A percentile compares a stretch with the other conserved stretches of the same genome.
Evolutionary conservation across 2,329 filamentous ascomycete genomes (phyloP).

Genomic region (Graphilbum sp.): DNA sequence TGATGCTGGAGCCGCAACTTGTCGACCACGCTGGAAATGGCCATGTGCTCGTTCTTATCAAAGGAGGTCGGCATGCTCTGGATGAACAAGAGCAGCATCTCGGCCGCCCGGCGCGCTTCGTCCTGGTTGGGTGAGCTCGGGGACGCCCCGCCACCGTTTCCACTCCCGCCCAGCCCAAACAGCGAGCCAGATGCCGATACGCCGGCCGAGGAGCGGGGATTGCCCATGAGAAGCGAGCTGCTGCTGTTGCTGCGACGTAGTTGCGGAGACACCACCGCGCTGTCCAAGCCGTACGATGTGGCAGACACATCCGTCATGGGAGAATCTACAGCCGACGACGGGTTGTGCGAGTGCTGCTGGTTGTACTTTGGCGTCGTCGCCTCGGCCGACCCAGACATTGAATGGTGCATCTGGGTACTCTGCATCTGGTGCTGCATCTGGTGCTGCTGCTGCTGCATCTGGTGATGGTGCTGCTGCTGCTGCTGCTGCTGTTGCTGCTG

Average conservation of each 20-base stretch:
- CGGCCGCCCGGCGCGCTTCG: constrained; percentile 67
- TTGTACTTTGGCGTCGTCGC: constrained; percentile 3
- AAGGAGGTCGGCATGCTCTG: constrained; percentile 49
- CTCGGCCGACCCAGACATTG: not conserved
- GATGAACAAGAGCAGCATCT: constrained; percentile 70
- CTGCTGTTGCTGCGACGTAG: constrained; percentile 31
- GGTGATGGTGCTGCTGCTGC: constrained; percentile 30
- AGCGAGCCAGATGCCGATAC: constrained; percentile 5
- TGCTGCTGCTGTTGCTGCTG: constrained; percentile 35
- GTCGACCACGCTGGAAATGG: constrained; percentile 69
- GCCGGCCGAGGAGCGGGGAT: constrained; percentile 12
- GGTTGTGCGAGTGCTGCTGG: constrained; percentile 15
- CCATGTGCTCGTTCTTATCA: constrained; percentile 61
- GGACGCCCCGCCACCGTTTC: constrained; percentile 33
- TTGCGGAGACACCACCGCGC: constrained; percentile 26
- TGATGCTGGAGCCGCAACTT: constrained; percentile 52
- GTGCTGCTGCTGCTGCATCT: no score
- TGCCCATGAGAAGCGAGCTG: constrained; percentile 21
- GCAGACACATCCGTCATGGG: constrained; percentile 28
- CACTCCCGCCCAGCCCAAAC: constrained; percentile 6
- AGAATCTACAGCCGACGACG: constrained; percentile 36
- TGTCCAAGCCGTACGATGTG: constrained; percentile 22
- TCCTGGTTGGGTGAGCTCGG: constrained; percentile 62
- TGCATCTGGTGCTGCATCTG: no score
- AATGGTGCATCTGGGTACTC: constrained; percentile 24